Conservation (phyloP, 768 basidiomycete species). For the Hygrocybe punicea region DNA sequence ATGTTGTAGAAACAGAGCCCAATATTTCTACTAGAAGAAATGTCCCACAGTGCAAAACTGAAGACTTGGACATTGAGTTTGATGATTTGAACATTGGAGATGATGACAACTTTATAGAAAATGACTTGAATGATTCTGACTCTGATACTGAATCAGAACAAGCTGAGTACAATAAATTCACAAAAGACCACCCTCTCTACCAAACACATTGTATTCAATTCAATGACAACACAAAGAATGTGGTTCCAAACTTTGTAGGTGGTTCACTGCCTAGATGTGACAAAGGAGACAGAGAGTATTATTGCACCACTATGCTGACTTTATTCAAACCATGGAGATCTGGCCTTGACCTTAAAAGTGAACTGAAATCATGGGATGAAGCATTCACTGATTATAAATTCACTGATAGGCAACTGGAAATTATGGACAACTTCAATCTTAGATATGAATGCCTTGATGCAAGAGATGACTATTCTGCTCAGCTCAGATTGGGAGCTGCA, state of each 20-base stretch:
- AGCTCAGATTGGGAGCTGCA: constrained; percentile 11
- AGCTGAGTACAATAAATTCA: not conserved
- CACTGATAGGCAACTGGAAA: constrained; percentile 5
- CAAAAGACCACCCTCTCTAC: constrained; percentile 8
- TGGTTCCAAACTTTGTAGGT: constrained; percentile 31
- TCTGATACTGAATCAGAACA: not conserved
- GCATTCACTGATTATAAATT: constrained; percentile 16
- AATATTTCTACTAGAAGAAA: no score
- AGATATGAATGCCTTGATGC: constrained; percentile 32
- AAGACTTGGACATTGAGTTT: not conserved
- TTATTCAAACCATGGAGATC: constrained; percentile 22
- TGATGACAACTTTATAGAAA: constrained; percentile 1
- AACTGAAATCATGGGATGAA: constrained; percentile 16
- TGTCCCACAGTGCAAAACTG: no score
- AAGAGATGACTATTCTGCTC: constrained; percentile 25
- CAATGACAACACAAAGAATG: not conserved
- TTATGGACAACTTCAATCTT: constrained; percentile 27
- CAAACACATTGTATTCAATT: not conserved
- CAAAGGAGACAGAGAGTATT: constrained; percentile 30
- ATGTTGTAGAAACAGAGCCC: not conserved
- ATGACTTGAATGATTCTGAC: constrained; percentile 29
- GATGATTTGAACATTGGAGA: not conserved
- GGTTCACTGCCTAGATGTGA: constrained; percentile 29
- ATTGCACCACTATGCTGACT: constrained; percentile 24
- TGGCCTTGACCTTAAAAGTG: constrained; percentile 18